Percentiles rank a stretch among this genome's conserved stretches.
phyloP scores from a whole-genome alignment of 2,329 filamentous ascomycete species.

The Fonsecaea monophora region DNA sequence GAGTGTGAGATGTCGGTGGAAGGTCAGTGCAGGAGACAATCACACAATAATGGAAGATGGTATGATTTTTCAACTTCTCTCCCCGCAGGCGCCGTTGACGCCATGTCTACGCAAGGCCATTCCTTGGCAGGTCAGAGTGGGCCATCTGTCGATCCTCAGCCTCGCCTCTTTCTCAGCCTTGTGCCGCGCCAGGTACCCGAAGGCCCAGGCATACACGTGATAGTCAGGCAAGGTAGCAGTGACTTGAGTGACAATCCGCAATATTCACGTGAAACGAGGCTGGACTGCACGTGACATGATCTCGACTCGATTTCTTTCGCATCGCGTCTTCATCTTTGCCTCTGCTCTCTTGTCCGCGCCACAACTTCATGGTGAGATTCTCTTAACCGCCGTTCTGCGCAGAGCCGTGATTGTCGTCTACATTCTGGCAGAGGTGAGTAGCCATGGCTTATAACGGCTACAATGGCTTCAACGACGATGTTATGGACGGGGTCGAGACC shows the following conservation, averaged over 20 bases:
- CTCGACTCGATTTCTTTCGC: background rate
- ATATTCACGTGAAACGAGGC: no score
- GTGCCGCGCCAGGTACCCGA: background rate
- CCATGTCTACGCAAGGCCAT: background rate
- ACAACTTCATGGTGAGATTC: slow-evolving; percentile 2
- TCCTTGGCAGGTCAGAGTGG: background rate
- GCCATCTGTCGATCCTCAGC: background rate
- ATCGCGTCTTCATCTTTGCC: background rate
- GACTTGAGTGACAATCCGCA: no score
- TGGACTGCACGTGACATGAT: background rate
- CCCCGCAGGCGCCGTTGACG: slow-evolving; percentile 2
- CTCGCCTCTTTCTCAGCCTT: background rate
- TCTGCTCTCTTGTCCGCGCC: background rate
- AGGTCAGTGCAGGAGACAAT: background rate
- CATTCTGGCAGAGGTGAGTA: slow-evolving; percentile 5
- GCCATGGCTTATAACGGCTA: slow-evolving; percentile 40
- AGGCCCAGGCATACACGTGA: background rate
- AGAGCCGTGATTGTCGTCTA: background rate
- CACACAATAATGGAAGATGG: background rate
- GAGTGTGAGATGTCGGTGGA: background rate
- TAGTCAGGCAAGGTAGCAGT: no score
- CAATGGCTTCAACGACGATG: slow-evolving; percentile 39
- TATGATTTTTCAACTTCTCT: background rate
- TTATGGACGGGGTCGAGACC: slow-evolving; percentile 54
- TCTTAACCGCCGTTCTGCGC: background rate